Base-by-base conservation (phyloP, 768 basidiomycete genomes). In the Clitopilus hobsonii region DNA sequence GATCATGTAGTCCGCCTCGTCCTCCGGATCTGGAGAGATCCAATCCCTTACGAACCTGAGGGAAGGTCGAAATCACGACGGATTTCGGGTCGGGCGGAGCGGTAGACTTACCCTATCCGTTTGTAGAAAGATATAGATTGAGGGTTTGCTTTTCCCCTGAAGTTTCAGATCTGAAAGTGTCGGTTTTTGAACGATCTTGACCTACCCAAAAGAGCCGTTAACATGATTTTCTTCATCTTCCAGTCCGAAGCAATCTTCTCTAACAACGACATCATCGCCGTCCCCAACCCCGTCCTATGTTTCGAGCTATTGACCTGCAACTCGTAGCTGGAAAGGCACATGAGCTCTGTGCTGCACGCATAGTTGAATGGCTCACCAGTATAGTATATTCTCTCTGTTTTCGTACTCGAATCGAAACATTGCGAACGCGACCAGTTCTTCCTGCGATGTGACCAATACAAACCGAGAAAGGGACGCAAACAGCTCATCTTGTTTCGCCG, bases 381-480 rank as follows among this genome's bases (percentile, higher is more conserved):
- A 94, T 2, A 90, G 50, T 2, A 89, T 67, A 54, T 82, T 69
- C 56, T 82, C 75, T 4, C 71, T 72, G 7, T 81, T 75, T 58
- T 93, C 91, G 25, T 71, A 63, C 54, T 91, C 90, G 56, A 93
- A 93, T 1, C 90, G 82, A 65, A 92, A 91, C 70, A 83, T 82
- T 14, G 75, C 60, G 56, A 74, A 83, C 1, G 74, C 79, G 26
- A 71, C 57, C 23, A 77, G 47, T 13, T 55, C 59, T 51, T 60
- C 58, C 26, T 32, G 56, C 14, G 61, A 54, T 22, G 62, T 63
- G 30, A 78, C 71, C 22, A 89, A 55, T 53, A 90, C 64, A 65
- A 85, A 89, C 18, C 90, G 82, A 45, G 86, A 84, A 26, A 74
- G 64, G 1, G 62, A 45, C 62, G 85, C 62, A 60, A 89, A 91